A percentile compares a stretch with the other conserved stretches of the same genome.
Evolutionary conservation across 257 asterid species (phyloP).

Genomic region (Solanum neorickii): DNA sequence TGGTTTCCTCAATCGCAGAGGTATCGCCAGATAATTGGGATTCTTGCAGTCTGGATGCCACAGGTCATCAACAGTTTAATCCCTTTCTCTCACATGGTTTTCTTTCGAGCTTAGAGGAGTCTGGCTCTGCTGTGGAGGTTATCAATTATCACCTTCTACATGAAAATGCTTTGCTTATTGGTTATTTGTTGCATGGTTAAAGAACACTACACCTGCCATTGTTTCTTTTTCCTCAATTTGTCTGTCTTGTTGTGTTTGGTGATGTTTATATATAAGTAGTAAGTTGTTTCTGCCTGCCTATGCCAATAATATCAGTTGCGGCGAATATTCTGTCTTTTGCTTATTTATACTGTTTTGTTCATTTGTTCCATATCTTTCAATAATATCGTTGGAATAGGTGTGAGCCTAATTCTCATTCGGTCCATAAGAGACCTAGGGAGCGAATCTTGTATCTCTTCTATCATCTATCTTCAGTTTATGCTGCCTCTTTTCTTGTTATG

Average conservation of each 20-base stretch:
- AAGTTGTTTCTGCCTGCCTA: background rate
- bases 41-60: conserved; percentile 66
- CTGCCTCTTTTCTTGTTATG: background rate
- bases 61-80: conserved; percentile 53
- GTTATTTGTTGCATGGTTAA: background rate
- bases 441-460: background rate
- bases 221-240: background rate
- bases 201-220: background rate
- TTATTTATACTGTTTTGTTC: background rate
- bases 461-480: background rate
- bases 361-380: background rate
- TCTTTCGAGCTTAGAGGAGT: conserved; percentile 90
- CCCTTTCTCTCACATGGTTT: conserved; percentile 84
- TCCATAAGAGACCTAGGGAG: background rate
- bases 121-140: conserved; percentile 78
- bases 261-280: background rate
- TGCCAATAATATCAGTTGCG: background rate
- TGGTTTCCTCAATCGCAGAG: conserved; percentile 70
- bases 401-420: background rate
- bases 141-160: conserved; percentile 14
- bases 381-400: background rate
- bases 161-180: background rate
- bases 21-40: conserved; percentile 78
- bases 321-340: background rate
- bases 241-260: background rate